phyloP scores from a whole-genome alignment of 1,284 basidiomycete species.

The Ceratobasidium sp. region DNA sequence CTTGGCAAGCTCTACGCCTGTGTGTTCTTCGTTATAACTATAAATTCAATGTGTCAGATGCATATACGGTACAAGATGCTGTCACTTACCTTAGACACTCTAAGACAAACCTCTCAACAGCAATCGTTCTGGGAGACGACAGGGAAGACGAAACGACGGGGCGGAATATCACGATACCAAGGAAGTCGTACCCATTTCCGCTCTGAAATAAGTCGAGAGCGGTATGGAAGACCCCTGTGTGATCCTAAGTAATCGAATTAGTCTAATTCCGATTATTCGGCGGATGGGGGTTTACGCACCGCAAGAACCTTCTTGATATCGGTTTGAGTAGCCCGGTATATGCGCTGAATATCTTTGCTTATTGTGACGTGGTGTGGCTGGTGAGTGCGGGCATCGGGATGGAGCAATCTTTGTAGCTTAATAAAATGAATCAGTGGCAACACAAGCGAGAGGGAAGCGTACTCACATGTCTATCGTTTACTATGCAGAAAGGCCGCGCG shows the following conservation, averaged over 20 bases:
- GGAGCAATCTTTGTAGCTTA: not conserved
- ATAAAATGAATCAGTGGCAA: not conserved
- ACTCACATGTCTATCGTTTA: constrained; percentile 11
- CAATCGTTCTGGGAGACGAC: not conserved
- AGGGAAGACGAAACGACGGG: not conserved
- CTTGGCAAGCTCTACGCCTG: not conserved
- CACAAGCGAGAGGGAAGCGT: not conserved
- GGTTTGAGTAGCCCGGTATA: not conserved
- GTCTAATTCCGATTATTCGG: not conserved
- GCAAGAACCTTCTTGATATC: not conserved
- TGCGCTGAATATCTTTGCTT: not conserved
- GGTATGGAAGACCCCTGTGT: not conserved
- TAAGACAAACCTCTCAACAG: not conserved
- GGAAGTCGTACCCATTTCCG: not conserved
- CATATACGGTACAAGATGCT: not conserved
- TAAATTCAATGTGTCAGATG: not conserved
- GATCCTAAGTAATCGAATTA: not conserved
- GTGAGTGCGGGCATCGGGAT: not conserved
- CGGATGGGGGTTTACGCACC: not conserved
- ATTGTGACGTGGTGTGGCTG: not conserved
- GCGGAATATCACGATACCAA: constrained; percentile 3
- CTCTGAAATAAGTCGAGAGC: constrained; percentile 2
- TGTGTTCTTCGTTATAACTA: not conserved
- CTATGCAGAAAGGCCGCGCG: not conserved
- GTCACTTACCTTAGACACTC: constrained; percentile 6